A percentile compares a stretch with the other conserved stretches of the same genome.
Conservation (phyloP, 352 stramenopile species). For the Phytophthora multivora region DNA sequence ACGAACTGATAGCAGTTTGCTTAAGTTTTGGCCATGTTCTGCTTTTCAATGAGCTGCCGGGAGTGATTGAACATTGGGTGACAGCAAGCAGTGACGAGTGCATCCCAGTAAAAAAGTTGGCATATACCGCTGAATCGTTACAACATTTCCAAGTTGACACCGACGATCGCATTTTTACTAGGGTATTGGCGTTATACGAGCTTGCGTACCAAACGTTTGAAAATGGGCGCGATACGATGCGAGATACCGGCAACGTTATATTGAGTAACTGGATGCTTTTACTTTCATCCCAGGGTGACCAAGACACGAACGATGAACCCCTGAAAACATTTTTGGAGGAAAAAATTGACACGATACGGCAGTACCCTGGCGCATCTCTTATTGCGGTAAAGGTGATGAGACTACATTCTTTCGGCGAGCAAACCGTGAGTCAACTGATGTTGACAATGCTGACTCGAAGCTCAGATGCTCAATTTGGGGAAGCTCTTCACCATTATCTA, state of each 20-base stretch:
- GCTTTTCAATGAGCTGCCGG: constrained; percentile 35
- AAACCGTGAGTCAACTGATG: constrained; percentile 35
- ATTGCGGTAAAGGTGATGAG: constrained; percentile 34
- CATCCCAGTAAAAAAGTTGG: constrained; percentile 33
- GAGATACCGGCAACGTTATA: constrained; percentile 29
- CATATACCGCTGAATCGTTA: constrained; percentile 34
- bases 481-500: constrained; percentile 46
- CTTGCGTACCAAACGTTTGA: constrained; percentile 26
- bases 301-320: constrained; percentile 7
- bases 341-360: constrained; percentile 23
- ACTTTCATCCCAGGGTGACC: constrained; percentile 20
- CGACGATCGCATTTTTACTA: constrained; percentile 7
- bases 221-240: constrained; percentile 1
- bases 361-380: constrained; percentile 31
- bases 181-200: constrained; percentile 30
- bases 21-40: constrained; percentile 31
- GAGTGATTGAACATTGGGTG: constrained; percentile 36
- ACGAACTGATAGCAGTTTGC: constrained; percentile 27
- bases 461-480: constrained; percentile 22
- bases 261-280: constrained; percentile 53
- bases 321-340: constrained; percentile 35
- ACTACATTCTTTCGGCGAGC: not conserved
- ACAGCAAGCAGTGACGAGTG: constrained; percentile 21
- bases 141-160: not conserved
- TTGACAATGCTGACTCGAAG: constrained; percentile 31